phyloP scores from a whole-genome alignment of 306 rosid species.

The Morella rubra region DNA sequence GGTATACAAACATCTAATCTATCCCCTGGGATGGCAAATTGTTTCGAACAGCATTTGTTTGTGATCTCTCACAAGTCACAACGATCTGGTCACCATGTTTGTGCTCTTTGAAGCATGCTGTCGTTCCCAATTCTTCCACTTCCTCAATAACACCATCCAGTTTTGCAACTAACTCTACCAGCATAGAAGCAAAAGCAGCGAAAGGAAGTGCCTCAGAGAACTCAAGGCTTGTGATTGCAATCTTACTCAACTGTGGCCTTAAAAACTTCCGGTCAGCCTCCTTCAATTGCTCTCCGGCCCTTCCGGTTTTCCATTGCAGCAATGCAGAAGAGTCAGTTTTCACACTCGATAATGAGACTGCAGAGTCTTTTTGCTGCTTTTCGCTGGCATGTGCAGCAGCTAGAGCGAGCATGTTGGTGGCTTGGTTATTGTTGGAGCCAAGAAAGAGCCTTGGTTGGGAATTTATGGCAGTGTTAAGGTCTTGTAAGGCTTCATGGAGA shows the following conservation, averaged over 20 bases:
- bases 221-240: constrained; percentile 82
- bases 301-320: constrained; percentile 65
- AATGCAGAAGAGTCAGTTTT: constrained; percentile 76
- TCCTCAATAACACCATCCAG: constrained; percentile 78
- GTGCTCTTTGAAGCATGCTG: constrained; percentile 75
- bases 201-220: constrained; percentile 97
- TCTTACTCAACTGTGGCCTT: constrained; percentile 80
- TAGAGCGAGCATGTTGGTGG: constrained; percentile 59
- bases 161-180: constrained; percentile 90
- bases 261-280: constrained; percentile 56
- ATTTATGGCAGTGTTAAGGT: constrained; percentile 78
- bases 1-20: constrained; percentile 19
- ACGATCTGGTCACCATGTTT: constrained; percentile 52
- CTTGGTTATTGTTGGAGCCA: constrained; percentile 63
- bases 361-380: constrained; percentile 36
- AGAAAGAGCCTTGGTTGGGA: constrained; percentile 94
- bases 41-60: constrained; percentile 39
- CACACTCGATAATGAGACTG: constrained; percentile 60
- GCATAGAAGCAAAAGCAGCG: constrained; percentile 94
- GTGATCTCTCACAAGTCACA: constrained; percentile 57
- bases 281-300: constrained; percentile 40
- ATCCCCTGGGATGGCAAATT: constrained; percentile 56
- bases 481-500: constrained; percentile 87
- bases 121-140: constrained; percentile 80
- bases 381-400: constrained; percentile 63